Base-by-base conservation (phyloP, 2,329 filamentous ascomycete species). In the Bimuria novae-zelandiae region DNA sequence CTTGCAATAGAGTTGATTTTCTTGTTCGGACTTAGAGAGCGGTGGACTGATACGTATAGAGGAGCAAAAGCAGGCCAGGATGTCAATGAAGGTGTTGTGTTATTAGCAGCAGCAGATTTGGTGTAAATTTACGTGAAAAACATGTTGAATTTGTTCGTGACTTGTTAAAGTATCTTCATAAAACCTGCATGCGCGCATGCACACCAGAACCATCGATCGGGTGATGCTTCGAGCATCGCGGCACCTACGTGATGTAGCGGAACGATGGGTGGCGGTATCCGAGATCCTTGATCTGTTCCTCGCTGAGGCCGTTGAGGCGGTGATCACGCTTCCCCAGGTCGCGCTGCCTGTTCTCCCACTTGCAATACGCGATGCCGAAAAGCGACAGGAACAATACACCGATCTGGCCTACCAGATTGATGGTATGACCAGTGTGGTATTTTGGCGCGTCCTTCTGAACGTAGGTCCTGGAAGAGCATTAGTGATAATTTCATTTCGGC, bases 401-500 rank as follows among this genome's bases (percentile, higher is more conserved):
- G 16, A 79, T 66, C 62, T 84, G 80, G 1, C 80, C 80, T 3
- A 59, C 73, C 40, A 85, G 73, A 61, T 85, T 85, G 75, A 85
- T 85, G 4, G 80, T 79, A 45, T 97, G 92, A 1, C 92, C 92
- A 1, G 84, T 82, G 30, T 82, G 83, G 75, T 86, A 96, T 22
- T 81, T 81, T 1, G 88, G 90, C 49, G 58, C 83, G 65, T 84
- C 79, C 54, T 81, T 77, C 65, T 66, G 65, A 2, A 75, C 78
- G 60, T 85, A 85, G 0, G 81, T 82, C 82, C 82, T 84, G 25
- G 1, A 25, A 12, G 74, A 7, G 2, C 16, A 41, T 96, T 94
- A 69, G 83, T 84, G 86, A 19, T 22, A 23, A 7, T 17, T 4
- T 7, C 12, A 2, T 12, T 21, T 17, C 2, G 10, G 32, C 94